These are phyloP conservation scores for Psilocybe cubensis DNA, from an alignment of 768 basidiomycete species.

Conservation along the genomic window DNA sequence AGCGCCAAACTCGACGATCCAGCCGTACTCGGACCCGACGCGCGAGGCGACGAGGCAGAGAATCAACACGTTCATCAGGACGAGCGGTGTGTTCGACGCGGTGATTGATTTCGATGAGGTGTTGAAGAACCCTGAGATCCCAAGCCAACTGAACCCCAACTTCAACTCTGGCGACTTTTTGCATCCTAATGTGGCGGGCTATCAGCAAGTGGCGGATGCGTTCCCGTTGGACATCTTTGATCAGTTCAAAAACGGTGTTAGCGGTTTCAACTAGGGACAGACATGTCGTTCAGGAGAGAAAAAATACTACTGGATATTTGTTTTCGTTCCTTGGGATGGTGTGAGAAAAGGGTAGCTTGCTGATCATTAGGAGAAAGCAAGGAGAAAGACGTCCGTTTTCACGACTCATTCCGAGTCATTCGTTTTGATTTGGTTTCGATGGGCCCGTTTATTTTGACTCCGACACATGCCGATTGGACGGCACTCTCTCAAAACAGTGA, in stretches of 20 bases:
- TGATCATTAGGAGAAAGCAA: no score
- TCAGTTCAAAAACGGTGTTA: background rate
- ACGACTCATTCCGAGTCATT: no score
- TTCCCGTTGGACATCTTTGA: conserved; percentile 45
- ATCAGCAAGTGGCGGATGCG: conserved; percentile 42
- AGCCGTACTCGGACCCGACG: conserved; percentile 40
- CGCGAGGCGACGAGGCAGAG: conserved; percentile 44
- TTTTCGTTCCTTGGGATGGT: no score
- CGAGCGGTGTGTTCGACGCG: conserved; percentile 45
- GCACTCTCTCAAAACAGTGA: no score
- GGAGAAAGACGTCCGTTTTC: no score
- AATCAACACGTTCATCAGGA: conserved; percentile 47
- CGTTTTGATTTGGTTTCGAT: no score
- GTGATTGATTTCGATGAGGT: conserved; percentile 52
- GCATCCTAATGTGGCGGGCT: conserved; percentile 51
- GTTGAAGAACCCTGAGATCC: conserved; percentile 39
- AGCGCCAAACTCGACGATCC: conserved; percentile 32
- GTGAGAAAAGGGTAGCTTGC: no score
- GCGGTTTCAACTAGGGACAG: background rate
- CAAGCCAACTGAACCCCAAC: conserved; percentile 36
- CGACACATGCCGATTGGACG: no score
- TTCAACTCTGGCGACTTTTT: conserved; percentile 51
- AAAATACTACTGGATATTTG: no score
- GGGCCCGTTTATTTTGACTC: no score
- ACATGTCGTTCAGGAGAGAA: no score